phyloP scores from a whole-genome alignment of 2,329 filamentous ascomycete species.

The Dryadomyces sulphureus region DNA sequence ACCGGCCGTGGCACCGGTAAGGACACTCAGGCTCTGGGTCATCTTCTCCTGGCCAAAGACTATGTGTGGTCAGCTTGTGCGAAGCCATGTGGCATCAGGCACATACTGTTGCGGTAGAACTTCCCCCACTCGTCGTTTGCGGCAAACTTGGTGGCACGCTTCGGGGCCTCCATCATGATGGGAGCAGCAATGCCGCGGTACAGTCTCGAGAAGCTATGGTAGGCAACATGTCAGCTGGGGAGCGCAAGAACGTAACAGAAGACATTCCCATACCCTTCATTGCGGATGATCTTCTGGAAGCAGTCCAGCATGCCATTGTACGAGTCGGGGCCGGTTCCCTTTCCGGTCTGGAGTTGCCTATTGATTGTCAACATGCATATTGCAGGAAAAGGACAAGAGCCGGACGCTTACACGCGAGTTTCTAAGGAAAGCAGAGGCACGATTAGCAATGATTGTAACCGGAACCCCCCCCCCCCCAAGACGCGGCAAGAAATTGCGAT shows the following conservation, averaged over 20 bases:
- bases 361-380: background rate
- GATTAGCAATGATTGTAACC: slow-evolving; percentile 24
- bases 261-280: slow-evolving; percentile 60
- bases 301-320: slow-evolving; percentile 98
- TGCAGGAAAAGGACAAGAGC: background rate
- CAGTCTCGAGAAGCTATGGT: slow-evolving; percentile 60
- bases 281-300: slow-evolving; percentile 90
- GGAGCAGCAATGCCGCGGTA: slow-evolving; percentile 94
- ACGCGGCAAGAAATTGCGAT: background rate
- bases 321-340: slow-evolving; percentile 56
- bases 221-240: background rate
- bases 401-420: slow-evolving; percentile 11
- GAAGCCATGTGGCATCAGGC: background rate
- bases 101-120: slow-evolving; percentile 58
- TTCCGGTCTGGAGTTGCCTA: slow-evolving; percentile 76
- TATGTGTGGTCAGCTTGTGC: background rate
- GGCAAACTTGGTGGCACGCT: slow-evolving; percentile 69
- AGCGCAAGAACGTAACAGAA: background rate
- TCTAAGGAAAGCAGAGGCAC: slow-evolving; percentile 10
- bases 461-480: background rate
- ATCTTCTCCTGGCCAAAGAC: slow-evolving; percentile 73
- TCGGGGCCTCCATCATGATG: slow-evolving; percentile 81
- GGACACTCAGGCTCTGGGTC: slow-evolving; percentile 79
- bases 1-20: slow-evolving; percentile 88
- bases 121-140: slow-evolving; percentile 98